A percentile compares a stretch with the other conserved stretches of the same genome.
Conservation (phyloP, 2,329 filamentous ascomycete genomes). For the Stagonosporopsis cucurbitacearum region DNA sequence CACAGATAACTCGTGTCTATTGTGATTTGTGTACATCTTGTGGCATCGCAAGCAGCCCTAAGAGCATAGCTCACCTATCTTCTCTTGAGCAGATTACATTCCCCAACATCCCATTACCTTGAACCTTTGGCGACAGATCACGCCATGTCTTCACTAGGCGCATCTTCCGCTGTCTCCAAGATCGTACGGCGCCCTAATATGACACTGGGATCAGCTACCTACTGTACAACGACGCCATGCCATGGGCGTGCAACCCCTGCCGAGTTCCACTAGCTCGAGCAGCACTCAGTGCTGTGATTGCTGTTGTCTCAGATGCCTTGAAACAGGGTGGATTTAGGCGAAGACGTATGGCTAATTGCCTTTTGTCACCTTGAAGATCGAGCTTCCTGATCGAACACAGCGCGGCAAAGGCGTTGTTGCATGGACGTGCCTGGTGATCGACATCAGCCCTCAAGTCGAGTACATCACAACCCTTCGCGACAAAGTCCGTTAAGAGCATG, state of each 20-base stretch:
- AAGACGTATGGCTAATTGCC: no score
- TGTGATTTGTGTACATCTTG: not conserved
- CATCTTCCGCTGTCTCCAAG: not conserved
- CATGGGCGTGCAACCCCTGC: not conserved
- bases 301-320: not conserved
- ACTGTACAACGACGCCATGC: not conserved
- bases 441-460: not conserved
- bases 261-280: not conserved
- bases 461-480: not conserved
- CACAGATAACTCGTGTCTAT: no score
- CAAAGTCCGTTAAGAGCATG: not conserved
- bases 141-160: not conserved
- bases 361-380: no score
- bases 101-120: not conserved
- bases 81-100: not conserved
- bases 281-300: not conserved
- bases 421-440: slow-evolving; percentile 12
- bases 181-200: not conserved
- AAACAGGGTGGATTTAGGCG: not conserved
- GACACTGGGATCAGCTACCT: not conserved
- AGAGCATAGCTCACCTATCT: not conserved
- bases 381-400: not conserved
- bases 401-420: not conserved
- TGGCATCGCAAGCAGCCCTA: not conserved
- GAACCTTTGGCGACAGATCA: not conserved